phyloP scores from a whole-genome alignment of 495 filamentous ascomycete genomes.

The Neurospora sp. region DNA sequence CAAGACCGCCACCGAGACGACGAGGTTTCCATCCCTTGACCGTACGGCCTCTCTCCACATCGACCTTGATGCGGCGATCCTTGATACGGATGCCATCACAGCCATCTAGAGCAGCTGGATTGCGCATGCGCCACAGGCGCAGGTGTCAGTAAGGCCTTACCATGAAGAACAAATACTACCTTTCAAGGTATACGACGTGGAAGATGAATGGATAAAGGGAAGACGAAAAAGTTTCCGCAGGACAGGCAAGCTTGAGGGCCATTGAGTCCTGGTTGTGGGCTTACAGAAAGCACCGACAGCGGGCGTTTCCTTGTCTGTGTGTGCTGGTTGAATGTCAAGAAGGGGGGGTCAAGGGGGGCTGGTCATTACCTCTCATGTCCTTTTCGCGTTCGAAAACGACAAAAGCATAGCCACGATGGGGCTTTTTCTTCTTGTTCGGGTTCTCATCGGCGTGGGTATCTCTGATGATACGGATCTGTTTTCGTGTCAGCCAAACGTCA shows the following conservation, averaged over 20 bases:
- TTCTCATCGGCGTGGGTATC: constrained; percentile 56
- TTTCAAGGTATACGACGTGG: constrained; percentile 8
- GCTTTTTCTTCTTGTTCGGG: constrained; percentile 70
- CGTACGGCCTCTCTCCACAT: constrained; percentile 92
- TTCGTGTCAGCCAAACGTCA: neutral
- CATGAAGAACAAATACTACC: constrained; percentile 26
- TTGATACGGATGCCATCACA: constrained; percentile 86
- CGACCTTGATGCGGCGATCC: constrained; percentile 82
- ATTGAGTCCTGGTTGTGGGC: constrained; percentile 24
- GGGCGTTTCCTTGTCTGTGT: constrained; percentile 1
- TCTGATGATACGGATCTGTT: constrained; percentile 75
- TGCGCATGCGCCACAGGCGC: constrained; percentile 43
- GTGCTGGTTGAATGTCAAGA: constrained; percentile 19
- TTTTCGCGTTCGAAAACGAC: constrained; percentile 95
- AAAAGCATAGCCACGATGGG: constrained; percentile 87
- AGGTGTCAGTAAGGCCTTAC: constrained; percentile 47
- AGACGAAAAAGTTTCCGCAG: constrained; percentile 14
- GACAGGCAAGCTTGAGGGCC: constrained; percentile 51
- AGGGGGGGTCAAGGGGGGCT: constrained; percentile 27
- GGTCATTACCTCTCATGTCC: constrained; percentile 93
- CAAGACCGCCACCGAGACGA: constrained; percentile 84
- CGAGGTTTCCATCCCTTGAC: constrained; percentile 91
- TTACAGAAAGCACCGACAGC: constrained; percentile 6
- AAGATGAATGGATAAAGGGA: constrained; percentile 7
- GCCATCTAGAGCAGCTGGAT: constrained; percentile 45